phyloP scores from a whole-genome alignment of 1,284 basidiomycete genomes.

The Ganoderma lucidum region DNA sequence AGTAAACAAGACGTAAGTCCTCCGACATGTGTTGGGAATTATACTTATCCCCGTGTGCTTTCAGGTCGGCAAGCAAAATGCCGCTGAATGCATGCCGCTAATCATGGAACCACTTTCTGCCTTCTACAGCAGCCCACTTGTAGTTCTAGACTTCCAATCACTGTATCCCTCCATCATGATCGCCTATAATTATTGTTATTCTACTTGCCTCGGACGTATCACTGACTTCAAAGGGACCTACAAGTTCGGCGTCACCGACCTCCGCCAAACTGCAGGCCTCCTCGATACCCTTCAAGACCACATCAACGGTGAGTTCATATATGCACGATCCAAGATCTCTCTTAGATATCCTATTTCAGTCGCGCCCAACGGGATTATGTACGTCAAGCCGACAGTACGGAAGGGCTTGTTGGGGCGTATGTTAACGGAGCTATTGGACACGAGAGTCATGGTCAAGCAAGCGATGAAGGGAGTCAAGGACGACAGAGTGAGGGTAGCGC shows the following conservation, averaged over 20 bases:
- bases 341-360: slow-evolving; percentile 55
- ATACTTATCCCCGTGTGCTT: slow-evolving; percentile 12
- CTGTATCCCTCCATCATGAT: slow-evolving; percentile 99
- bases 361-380: slow-evolving; percentile 94
- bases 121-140: slow-evolving; percentile 91
- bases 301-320: slow-evolving; percentile 64
- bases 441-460: slow-evolving; percentile 97
- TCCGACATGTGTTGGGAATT: neutral
- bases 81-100: slow-evolving; percentile 93
- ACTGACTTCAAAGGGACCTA: slow-evolving; percentile 85
- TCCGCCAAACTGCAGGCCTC: slow-evolving; percentile 76
- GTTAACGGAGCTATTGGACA: slow-evolving; percentile 93
- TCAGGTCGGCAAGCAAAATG: slow-evolving; percentile 95
- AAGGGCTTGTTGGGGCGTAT: slow-evolving; percentile 90
- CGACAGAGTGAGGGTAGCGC: slow-evolving; percentile 68
- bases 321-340: neutral
- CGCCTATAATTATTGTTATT: slow-evolving; percentile 97
- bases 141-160: slow-evolving; percentile 96
- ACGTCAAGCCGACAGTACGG: slow-evolving; percentile 87
- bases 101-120: slow-evolving; percentile 95
- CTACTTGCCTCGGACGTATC: slow-evolving; percentile 93
- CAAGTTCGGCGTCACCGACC: slow-evolving; percentile 88
- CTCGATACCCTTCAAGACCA: slow-evolving; percentile 76
- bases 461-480: slow-evolving; percentile 86
- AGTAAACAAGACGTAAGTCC: slow-evolving; percentile 79